Evolutionary conservation across 805 yeast genomes (phyloP), one percentile per base, ranked within the genome.

Genomic region (Kazachstania bromeliacearum): DNA sequence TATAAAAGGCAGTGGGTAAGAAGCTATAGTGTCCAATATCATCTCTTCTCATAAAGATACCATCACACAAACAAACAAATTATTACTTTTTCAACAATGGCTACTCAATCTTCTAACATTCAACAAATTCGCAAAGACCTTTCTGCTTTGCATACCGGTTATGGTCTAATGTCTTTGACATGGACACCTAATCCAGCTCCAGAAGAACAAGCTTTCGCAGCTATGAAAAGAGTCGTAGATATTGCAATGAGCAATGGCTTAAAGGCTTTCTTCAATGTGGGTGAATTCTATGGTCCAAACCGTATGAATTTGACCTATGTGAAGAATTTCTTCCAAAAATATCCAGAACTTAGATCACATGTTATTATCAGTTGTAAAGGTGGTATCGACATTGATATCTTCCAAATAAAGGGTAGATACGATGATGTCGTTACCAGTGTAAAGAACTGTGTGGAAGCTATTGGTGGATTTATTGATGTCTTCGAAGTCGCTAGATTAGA

Each of bases 81-180:
- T n/a, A n/a, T n/a, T n/a, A n/a, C n/a, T n/a, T n/a, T n/a, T n/a
- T n/a, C n/a, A n/a, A n/a, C n/a, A n/a, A n/a, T n/a, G n/a, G n/a
- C n/a, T n/a, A n/a, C n/a, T n/a, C n/a, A n/a, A n/a, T n/a, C n/a
- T n/a, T 43, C 56, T 6, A 36, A 37, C 12, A 51, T 47, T 12
- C 10, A 32, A 22, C 39, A 50, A 28, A 39, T 52, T 31, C 47
- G 35, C 26, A 29, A 41, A 28, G 53, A 45, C 3, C 28, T 53
- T 28, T 19, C 29, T 2, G 39, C 42, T 13, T 29, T 52, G 12
- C 35, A 37, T 16, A 46, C 51, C 29, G 94, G 94, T 29, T 75
- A 71, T 45, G 95, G 95, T 30, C 68, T 85, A 43, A 84, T 87
- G 95, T 73, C 79, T 38, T 66, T 83, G 55, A 82, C 95, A 1